A percentile compares a stretch with the other conserved stretches of the same genome.
Evolutionary conservation across 352 stramenopile genomes (phyloP).

Genomic region (Elongisporangium undulatum): DNA sequence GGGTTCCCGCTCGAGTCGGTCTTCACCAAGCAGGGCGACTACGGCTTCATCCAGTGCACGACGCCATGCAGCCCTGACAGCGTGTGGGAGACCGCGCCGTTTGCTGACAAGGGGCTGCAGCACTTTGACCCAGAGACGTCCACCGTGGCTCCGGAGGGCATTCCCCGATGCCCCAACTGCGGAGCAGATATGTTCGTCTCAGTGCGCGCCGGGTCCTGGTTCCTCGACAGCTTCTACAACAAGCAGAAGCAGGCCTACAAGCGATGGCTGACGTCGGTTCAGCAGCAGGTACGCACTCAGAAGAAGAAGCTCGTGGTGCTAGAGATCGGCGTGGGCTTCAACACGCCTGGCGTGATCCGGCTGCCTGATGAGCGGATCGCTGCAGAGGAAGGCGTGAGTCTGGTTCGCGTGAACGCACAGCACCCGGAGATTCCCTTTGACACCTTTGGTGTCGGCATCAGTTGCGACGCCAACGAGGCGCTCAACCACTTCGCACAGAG

Average conservation of each 20-base stretch:
- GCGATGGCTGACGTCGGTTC: slow-evolving; percentile 27
- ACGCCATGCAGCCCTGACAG: slow-evolving; percentile 34
- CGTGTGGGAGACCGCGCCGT: slow-evolving; percentile 43
- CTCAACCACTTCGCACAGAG: slow-evolving; percentile 30
- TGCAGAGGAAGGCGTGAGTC: slow-evolving; percentile 25
- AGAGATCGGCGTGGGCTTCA: slow-evolving; percentile 67
- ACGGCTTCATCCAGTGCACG: slow-evolving; percentile 55
- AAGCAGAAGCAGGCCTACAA: slow-evolving; percentile 24
- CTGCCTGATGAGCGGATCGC: slow-evolving; percentile 52
- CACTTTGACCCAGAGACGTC: slow-evolving; percentile 53
- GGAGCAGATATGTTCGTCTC: slow-evolving; percentile 47
- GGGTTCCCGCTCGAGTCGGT: slow-evolving; percentile 45
- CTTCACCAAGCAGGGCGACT: slow-evolving; percentile 63
- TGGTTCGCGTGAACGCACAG: slow-evolving; percentile 56
- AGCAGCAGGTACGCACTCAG: slow-evolving; percentile 22
- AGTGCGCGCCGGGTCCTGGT: slow-evolving; percentile 8
- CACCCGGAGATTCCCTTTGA: slow-evolving; percentile 53
- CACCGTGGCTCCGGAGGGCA: slow-evolving; percentile 32
- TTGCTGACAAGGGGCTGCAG: slow-evolving; percentile 42
- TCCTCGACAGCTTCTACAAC: too few relatives aligned
- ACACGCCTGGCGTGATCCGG: slow-evolving; percentile 56
- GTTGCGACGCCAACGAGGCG: slow-evolving; percentile 35
- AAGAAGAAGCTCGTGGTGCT: slow-evolving; percentile 64
- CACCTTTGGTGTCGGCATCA: slow-evolving; percentile 37
- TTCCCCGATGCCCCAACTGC: slow-evolving; percentile 48